Percentiles rank a stretch among this genome's conserved stretches.
phyloP scores from a whole-genome alignment of 2,329 filamentous ascomycete species.

The Blastomyces gilchristii region DNA sequence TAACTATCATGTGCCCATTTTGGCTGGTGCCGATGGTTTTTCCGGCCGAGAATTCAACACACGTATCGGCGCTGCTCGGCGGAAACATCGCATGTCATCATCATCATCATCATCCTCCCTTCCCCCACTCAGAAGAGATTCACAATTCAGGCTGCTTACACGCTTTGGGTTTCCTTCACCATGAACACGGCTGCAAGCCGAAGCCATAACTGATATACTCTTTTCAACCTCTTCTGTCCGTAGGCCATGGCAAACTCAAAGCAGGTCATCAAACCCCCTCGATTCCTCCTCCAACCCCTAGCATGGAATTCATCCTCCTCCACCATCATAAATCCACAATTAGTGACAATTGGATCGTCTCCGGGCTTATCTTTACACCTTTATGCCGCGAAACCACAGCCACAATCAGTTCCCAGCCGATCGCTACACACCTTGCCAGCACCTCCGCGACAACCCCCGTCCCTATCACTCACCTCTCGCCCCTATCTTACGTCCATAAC shows the following conservation, averaged over 20 bases:
- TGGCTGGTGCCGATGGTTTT: too few species aligned
- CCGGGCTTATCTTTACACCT: conserved; percentile 18
- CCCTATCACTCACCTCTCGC: not conserved
- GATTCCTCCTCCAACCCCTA: conserved; percentile 34
- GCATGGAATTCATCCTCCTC: conserved; percentile 33
- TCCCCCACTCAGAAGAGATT: not conserved
- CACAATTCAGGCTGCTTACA: not conserved
- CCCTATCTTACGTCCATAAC: not conserved
- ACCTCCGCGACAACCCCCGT: not conserved
- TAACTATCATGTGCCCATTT: too few species aligned
- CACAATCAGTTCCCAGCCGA: not conserved
- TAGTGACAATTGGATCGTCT: conserved; percentile 19
- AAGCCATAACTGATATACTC: not conserved
- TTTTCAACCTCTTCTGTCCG: not conserved
- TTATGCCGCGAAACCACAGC: conserved; percentile 17
- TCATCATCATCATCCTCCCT: not conserved
- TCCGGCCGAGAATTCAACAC: too few species aligned
- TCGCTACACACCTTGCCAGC: not conserved
- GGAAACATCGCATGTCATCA: too few species aligned
- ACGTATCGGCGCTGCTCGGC: too few species aligned
- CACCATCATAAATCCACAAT: conserved; percentile 22
- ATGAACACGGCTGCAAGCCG: not conserved
- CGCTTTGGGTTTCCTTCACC: not conserved
- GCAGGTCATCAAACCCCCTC: conserved; percentile 34
- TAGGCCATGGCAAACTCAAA: conserved; percentile 33